A percentile compares a stretch with the other conserved stretches of the same genome.
These are phyloP conservation scores for Saccharum officinarum DNA, from an alignment of 176 grass and related monocot genomes.

Conservation along the genomic window DNA sequence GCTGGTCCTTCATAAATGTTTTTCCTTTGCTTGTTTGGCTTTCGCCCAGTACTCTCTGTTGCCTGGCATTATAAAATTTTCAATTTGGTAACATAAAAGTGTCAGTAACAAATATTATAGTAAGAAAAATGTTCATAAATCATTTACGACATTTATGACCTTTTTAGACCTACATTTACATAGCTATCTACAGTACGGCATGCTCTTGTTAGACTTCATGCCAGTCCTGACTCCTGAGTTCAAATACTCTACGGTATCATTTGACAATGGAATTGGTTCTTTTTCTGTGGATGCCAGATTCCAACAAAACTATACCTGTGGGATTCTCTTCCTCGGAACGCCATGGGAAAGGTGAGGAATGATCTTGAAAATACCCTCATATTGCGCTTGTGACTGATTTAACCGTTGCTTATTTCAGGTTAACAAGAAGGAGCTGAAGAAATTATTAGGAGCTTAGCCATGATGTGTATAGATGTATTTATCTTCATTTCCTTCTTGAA, in stretches of 20 bases:
- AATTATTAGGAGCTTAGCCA: conserved; percentile 52
- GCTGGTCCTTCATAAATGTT: background rate
- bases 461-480: background rate
- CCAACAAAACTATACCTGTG: conserved; percentile 79
- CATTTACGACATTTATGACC: background rate
- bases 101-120: background rate
- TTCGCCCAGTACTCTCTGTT: background rate
- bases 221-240: background rate
- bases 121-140: background rate
- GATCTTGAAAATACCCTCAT: background rate
- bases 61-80: background rate
- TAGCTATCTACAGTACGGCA: background rate
- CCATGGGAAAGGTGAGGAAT: conserved; percentile 86
- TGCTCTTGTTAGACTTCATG: background rate
- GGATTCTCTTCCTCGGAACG: conserved; percentile 96
- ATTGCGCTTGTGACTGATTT: background rate
- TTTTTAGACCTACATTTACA: conserved; percentile 23
- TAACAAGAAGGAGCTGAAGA: conserved; percentile 93
- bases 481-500: background rate
- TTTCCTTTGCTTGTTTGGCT: background rate
- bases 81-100: background rate
- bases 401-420: conserved; percentile 59
- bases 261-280: conserved; percentile 14
- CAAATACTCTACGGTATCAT: background rate
- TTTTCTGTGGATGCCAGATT: conserved; percentile 52